Evolutionary conservation across 148 eudicot genomes (phyloP).

Genomic region (Cornus florida): DNA sequence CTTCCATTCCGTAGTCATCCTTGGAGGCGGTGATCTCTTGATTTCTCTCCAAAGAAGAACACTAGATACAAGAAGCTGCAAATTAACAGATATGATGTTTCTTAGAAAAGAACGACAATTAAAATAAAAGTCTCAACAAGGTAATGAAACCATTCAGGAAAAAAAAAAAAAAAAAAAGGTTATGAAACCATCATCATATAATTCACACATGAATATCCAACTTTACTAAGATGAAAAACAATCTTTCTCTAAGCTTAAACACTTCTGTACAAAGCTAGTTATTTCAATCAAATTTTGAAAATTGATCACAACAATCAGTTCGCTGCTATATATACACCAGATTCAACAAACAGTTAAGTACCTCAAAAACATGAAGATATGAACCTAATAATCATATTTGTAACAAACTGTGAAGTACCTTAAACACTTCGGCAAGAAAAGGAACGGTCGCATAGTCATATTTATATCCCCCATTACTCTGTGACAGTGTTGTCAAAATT

Average conservation of each 20-base stretch:
- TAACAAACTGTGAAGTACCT: constrained; percentile 35
- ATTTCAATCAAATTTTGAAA: not conserved
- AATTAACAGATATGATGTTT: not conserved
- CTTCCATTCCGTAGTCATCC: constrained; percentile 96
- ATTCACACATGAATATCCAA: not conserved
- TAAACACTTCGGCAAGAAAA: constrained; percentile 79
- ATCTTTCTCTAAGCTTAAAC: not conserved
- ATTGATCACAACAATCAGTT: not conserved
- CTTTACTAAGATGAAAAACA: not conserved
- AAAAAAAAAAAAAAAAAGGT: not conserved
- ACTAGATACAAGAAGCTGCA: constrained; percentile 71
- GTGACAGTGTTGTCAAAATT: constrained; percentile 73
- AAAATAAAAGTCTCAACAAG: not conserved
- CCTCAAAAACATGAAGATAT: constrained; percentile 47
- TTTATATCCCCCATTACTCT: constrained; percentile 68
- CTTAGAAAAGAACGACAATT: no score
- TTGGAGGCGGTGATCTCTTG: constrained; percentile 56
- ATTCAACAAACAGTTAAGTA: constrained; percentile 7
- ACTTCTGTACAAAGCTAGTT: not conserved
- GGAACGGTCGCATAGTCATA: constrained; percentile 88
- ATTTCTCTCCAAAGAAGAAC: constrained; percentile 79
- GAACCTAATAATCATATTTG: no score
- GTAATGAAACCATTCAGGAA: no score
- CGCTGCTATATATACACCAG: not conserved
- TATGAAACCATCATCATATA: not conserved